A percentile compares a stretch with the other conserved stretches of the same genome.
These are phyloP conservation scores for Petunia secreta DNA, from an alignment of 257 asterid species.

Conservation along the genomic window DNA sequence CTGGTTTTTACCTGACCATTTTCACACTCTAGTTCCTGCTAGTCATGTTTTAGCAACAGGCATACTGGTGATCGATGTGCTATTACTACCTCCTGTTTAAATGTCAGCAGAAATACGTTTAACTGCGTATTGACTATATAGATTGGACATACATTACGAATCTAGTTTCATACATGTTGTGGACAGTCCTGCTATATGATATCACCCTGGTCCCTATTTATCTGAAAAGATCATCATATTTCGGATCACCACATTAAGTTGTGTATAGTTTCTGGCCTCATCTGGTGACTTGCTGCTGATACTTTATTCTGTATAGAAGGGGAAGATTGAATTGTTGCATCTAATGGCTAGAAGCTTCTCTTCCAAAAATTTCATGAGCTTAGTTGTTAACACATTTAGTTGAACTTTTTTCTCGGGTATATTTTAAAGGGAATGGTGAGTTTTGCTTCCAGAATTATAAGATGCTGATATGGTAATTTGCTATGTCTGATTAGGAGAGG, in stretches of 20 bases:
- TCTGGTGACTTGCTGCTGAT: background rate
- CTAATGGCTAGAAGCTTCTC: background rate
- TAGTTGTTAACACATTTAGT: background rate
- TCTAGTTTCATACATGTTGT: background rate
- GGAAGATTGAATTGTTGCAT: background rate
- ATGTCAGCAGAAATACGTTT: background rate
- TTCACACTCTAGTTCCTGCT: background rate
- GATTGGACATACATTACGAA: background rate
- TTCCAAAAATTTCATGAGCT: background rate
- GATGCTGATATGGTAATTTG: background rate
- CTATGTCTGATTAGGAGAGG: background rate
- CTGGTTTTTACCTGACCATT: background rate
- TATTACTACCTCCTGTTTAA: background rate
- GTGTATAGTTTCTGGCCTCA: background rate
- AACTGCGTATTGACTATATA: background rate
- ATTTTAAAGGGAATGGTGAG: background rate
- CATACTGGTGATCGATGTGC: background rate
- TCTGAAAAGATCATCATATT: background rate
- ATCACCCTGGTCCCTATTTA: background rate
- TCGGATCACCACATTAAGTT: background rate
- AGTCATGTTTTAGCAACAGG: background rate
- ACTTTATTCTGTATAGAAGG: background rate
- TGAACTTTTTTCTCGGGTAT: background rate
- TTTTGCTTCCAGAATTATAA: background rate
- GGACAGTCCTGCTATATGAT: background rate